phyloP scores from a whole-genome alignment of 2,329 filamentous ascomycete genomes.

The Colletotrichum falcatum region DNA sequence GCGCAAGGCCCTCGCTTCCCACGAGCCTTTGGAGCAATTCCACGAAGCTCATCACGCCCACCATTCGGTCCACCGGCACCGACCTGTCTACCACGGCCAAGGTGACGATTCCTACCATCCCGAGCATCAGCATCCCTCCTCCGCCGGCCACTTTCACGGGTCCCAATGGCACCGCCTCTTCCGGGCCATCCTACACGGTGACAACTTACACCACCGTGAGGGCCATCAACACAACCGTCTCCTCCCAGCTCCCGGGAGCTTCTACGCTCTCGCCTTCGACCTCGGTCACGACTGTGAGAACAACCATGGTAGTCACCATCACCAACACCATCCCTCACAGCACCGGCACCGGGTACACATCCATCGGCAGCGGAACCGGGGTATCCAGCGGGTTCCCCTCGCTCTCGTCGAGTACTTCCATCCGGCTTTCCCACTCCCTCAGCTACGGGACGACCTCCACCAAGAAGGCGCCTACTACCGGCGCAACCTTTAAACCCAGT shows the following conservation, averaged over 20 bases:
- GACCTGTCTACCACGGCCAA: conserved; percentile 9
- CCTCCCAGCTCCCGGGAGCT: conserved; percentile 17
- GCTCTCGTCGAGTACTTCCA: background rate
- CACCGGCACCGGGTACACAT: conserved; percentile 23
- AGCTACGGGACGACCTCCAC: conserved; percentile 26
- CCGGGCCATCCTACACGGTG: conserved; percentile 11
- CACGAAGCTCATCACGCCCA: conserved; percentile 4
- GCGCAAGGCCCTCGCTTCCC: background rate
- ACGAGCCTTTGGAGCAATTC: conserved; percentile 30
- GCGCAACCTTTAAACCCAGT: background rate
- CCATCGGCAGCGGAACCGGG: conserved; percentile 11
- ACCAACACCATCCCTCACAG: conserved; percentile 9
- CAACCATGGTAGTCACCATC: conserved; percentile 31
- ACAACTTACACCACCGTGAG: conserved; percentile 24
- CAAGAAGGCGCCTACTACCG: background rate
- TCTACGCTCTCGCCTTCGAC: background rate
- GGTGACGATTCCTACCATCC: conserved; percentile 16
- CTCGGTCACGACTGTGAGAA: conserved; percentile 18
- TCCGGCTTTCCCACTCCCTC: conserved; percentile 31
- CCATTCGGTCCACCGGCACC: background rate
- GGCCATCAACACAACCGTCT: conserved; percentile 30
- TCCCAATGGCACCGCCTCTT: background rate
- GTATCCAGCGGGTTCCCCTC: conserved; percentile 14
- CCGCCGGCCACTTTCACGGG: background rate
- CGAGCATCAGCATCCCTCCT: conserved; percentile 17